These are phyloP conservation scores for Suillus decipiens DNA, from an alignment of 768 basidiomycete genomes.

Conservation along the genomic window DNA sequence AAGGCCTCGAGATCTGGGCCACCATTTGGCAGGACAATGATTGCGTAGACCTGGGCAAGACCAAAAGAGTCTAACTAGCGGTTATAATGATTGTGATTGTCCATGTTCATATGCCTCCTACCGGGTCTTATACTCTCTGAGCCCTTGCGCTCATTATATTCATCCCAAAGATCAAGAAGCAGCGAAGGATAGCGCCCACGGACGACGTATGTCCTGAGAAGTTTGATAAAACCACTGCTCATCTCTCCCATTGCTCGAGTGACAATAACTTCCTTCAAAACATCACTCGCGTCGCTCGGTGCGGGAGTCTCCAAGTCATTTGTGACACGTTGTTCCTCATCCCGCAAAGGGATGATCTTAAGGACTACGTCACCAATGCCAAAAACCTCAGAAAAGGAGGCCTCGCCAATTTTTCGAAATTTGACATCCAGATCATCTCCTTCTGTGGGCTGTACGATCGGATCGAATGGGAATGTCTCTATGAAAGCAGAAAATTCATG, in stretches of 20 bases:
- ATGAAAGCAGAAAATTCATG: constrained; percentile 86
- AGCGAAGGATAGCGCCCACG: constrained; percentile 80
- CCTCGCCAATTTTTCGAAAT: constrained; percentile 93
- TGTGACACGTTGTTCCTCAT: constrained; percentile 39
- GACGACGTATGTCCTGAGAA: constrained; percentile 84
- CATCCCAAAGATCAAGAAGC: constrained; percentile 86
- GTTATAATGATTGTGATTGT: constrained; percentile 13
- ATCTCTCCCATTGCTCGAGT: constrained; percentile 76
- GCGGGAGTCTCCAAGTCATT: constrained; percentile 58
- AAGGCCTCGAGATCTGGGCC: constrained; percentile 91
- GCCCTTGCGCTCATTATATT: constrained; percentile 70
- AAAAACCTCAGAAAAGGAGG: constrained; percentile 96
- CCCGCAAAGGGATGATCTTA: constrained; percentile 80
- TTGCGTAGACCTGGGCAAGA: constrained; percentile 79
- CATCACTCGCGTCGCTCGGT: constrained; percentile 71
- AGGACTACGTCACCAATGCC: constrained; percentile 87
- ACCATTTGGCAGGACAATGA: constrained; percentile 88
- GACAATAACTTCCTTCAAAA: constrained; percentile 79
- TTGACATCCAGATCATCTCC: constrained; percentile 30
- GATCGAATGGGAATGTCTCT: constrained; percentile 74
- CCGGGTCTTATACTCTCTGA: constrained; percentile 87
- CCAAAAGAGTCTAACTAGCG: constrained; percentile 64
- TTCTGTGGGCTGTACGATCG: constrained; percentile 48
- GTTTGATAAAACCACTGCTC: constrained; percentile 75
- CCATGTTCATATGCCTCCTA: constrained; percentile 34